Evolutionary conservation across 2,329 filamentous ascomycete species (phyloP), one percentile per base, ranked within the genome.

Genomic region (Cryphonectria naterciae): DNA sequence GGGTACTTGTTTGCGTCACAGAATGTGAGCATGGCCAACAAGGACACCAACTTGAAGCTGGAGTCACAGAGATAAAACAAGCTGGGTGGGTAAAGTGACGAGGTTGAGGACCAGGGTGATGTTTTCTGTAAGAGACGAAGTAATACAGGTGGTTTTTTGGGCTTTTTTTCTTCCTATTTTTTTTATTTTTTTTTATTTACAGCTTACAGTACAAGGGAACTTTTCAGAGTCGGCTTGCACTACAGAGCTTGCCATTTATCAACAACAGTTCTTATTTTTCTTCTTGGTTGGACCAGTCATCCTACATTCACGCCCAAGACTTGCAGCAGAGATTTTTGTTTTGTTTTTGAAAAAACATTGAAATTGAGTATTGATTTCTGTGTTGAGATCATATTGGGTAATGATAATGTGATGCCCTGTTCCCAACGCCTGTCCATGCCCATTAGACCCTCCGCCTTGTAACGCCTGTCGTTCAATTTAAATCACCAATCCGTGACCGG

Each of bases 351-450:
- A n/a, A 6, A n/a, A 49, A n/a, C 11, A 49, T 8, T n/a, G 1
- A n/a, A n/a, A 22, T 10, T 49, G 46, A n/a, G 22, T 49, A 49
- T 49, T 49, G 5, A 49, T 49, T n/a, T n/a, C 46, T n/a, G 22
- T 49, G 22, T 49, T 7, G 19, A 49, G 46, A 49, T 49, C 7
- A 49, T 49, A 49, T 49, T 10, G 5, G 5, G 54, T 19, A 17
- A 32, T 37, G 11, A 28, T 32, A 13, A 32, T 58, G 17, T 58
- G 17, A 58, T 58, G 54, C 17, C 63, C 28, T 22, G 3, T 52
- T 32, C 43, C 28, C 37, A 32, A 49, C 63, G 43, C 43, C 63
- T 65, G 63, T 49, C 52, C 25, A 65, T 65, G 63, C 63, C 43
- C 43, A 35, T 49, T 46, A 37, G 2, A 7, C 63, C 63, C 15